Conservation (phyloP, 75 land plant genomes). For the Selaginella tamariscina region DNA sequence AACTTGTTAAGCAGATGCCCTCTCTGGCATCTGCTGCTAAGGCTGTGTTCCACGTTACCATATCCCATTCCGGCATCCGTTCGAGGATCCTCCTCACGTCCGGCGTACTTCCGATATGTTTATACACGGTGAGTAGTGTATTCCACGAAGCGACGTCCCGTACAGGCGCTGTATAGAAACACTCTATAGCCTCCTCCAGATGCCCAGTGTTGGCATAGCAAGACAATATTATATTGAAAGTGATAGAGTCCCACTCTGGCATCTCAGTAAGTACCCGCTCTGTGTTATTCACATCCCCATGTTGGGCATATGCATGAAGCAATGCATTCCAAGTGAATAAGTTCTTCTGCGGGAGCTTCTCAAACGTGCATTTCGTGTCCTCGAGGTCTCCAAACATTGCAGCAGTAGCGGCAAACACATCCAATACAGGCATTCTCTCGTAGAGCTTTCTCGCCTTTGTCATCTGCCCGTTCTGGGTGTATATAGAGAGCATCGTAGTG, state of each 20-base stretch:
- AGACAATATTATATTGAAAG: neutral
- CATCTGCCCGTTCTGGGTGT: too few relatives aligned
- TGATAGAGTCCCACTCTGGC: neutral
- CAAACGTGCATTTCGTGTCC: neutral
- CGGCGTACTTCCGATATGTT: too few relatives aligned
- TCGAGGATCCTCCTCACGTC: too few relatives aligned
- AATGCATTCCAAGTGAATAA: neutral
- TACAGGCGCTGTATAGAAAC: too few relatives aligned
- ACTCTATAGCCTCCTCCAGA: neutral
- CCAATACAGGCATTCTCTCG: neutral
- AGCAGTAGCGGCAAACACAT: neutral
- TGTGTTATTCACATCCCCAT: neutral
- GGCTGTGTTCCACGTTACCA: too few relatives aligned
- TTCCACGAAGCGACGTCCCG: too few relatives aligned
- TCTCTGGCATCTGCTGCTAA: too few relatives aligned
- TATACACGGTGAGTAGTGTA: too few relatives aligned
- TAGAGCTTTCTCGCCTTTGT: neutral
- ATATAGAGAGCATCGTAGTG: neutral
- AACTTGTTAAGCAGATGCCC: too few relatives aligned
- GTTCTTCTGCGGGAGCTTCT: neutral
- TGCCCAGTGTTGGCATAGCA: neutral
- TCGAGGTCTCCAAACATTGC: neutral
- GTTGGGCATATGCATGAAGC: neutral
- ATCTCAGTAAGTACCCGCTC: neutral
- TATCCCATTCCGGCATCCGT: too few relatives aligned